These are phyloP conservation scores for Pseudozyma sp. DNA, from an alignment of 1,284 basidiomycete species.

Conservation along the genomic window DNA sequence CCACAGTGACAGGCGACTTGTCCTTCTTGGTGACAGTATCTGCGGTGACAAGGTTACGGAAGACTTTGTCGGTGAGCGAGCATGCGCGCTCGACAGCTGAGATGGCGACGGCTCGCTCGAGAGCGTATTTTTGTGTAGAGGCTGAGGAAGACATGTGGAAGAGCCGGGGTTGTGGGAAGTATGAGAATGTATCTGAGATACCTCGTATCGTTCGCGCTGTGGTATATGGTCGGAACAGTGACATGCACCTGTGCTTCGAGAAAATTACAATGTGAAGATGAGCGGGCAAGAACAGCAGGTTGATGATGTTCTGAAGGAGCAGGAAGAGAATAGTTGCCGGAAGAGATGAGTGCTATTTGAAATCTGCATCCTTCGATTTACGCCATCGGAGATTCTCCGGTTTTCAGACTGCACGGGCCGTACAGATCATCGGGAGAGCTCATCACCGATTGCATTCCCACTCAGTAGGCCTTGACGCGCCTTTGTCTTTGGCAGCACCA, in stretches of 20 bases:
- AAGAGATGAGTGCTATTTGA: too few relatives aligned
- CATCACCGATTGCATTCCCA: too few relatives aligned
- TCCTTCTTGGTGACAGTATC: slow-evolving; percentile 92
- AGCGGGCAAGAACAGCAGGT: too few relatives aligned
- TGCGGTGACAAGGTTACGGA: slow-evolving; percentile 83
- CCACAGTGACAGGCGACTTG: slow-evolving; percentile 92
- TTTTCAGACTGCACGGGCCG: too few relatives aligned
- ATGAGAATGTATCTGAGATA: background rate
- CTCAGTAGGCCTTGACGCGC: too few relatives aligned
- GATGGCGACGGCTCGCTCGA: slow-evolving; percentile 80
- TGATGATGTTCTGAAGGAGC: too few relatives aligned
- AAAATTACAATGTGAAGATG: too few relatives aligned
- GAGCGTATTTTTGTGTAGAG: slow-evolving; percentile 60
- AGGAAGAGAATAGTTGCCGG: too few relatives aligned
- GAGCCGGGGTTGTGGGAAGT: background rate
- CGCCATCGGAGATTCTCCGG: too few relatives aligned
- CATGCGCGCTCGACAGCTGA: slow-evolving; percentile 91
- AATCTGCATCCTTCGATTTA: too few relatives aligned
- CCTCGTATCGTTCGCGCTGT: slow-evolving; percentile 14
- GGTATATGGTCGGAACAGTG: background rate
- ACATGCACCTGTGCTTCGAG: slow-evolving; percentile 21
- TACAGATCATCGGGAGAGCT: too few relatives aligned
- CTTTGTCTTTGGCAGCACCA: too few relatives aligned
- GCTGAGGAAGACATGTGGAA: slow-evolving; percentile 34
- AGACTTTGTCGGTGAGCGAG: slow-evolving; percentile 79